These are phyloP conservation scores for Gymnopilus dilepis DNA, from an alignment of 768 basidiomycete species.

Conservation along the genomic window DNA sequence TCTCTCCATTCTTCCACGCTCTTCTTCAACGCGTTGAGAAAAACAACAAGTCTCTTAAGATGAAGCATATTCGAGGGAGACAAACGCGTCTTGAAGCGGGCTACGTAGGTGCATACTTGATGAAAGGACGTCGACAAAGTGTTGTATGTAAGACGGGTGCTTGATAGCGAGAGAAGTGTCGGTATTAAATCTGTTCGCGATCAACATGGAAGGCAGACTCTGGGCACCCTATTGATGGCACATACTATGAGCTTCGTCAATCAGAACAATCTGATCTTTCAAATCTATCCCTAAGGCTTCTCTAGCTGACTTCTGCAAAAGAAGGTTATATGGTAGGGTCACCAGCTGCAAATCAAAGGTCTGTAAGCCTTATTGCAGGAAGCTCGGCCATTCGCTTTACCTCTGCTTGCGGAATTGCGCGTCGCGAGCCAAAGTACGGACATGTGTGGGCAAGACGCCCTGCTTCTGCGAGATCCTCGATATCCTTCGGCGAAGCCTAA, in stretches of 20 bases:
- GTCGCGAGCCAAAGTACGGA: conserved; percentile 91
- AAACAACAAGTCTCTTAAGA: conserved; percentile 76
- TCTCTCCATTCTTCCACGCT: conserved; percentile 63
- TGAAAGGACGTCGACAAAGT: conserved; percentile 65
- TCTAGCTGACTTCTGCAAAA: conserved; percentile 81
- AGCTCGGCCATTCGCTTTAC: conserved; percentile 43
- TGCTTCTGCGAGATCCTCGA: conserved; percentile 84
- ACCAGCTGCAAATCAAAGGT: conserved; percentile 61
- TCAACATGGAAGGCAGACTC: not conserved
- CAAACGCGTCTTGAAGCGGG: conserved; percentile 79
- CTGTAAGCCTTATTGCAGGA: not conserved
- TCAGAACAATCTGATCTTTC: conserved; percentile 82
- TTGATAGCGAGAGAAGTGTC: conserved; percentile 87
- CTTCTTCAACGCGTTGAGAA: conserved; percentile 72
- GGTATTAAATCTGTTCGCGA: conserved; percentile 82
- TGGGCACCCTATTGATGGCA: conserved; percentile 11
- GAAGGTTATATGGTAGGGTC: conserved; percentile 92
- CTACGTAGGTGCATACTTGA: conserved; percentile 80
- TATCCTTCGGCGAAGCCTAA: conserved; percentile 89
- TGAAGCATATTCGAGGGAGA: conserved; percentile 75
- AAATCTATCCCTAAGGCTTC: conserved; percentile 89
- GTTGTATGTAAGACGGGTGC: conserved; percentile 60
- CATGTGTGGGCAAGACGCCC: conserved; percentile 77
- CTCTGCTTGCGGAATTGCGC: conserved; percentile 90
- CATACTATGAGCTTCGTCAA: conserved; percentile 98